Percentiles rank a stretch among this genome's conserved stretches.
phyloP scores from a whole-genome alignment of 2,329 filamentous ascomycete genomes.

The Clarireedia paspali region DNA sequence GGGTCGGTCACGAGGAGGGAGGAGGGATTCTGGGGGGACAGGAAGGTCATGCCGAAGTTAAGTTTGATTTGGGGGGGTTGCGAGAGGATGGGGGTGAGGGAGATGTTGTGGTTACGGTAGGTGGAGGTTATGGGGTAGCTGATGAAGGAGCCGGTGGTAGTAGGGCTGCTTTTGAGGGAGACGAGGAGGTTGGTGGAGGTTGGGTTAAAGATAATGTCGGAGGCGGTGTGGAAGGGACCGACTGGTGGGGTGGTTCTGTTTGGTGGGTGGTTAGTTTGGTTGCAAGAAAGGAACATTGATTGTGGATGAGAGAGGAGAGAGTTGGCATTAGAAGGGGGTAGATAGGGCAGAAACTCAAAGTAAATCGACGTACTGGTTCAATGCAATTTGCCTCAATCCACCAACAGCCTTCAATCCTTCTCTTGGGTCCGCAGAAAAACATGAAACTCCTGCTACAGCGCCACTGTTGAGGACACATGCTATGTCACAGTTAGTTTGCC shows the following conservation, averaged over 20 bases:
- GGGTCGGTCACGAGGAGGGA: slow-evolving; percentile 12
- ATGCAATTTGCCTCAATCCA: slow-evolving; percentile 36
- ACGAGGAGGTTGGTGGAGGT: slow-evolving; percentile 44
- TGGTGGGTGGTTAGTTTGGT: neutral
- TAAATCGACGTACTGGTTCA: slow-evolving; percentile 23
- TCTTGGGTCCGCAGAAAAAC: slow-evolving; percentile 31
- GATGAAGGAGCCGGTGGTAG: slow-evolving; percentile 12
- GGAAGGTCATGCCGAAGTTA: slow-evolving; percentile 14
- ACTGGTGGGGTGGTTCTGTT: slow-evolving; percentile 46
- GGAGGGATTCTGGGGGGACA: neutral
- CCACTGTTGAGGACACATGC: slow-evolving; percentile 42
- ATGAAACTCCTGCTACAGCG: slow-evolving; percentile 37
- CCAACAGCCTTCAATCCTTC: slow-evolving; percentile 38
- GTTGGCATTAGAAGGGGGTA: neutral
- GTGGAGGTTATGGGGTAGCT: slow-evolving; percentile 9
- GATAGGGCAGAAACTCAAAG: neutral
- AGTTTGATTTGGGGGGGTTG: slow-evolving; percentile 6
- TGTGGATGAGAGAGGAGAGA: neutral
- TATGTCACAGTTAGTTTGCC: slow-evolving; percentile 1
- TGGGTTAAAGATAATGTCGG: slow-evolving; percentile 50
- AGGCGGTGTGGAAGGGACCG: slow-evolving; percentile 50
- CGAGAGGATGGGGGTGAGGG: slow-evolving; percentile 8
- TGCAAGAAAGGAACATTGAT: neutral
- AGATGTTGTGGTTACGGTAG: neutral
- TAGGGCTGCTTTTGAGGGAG: slow-evolving; percentile 52